These are phyloP conservation scores for Salvia sclarea DNA, from an alignment of 305 asterid genomes.

Conservation along the genomic window DNA sequence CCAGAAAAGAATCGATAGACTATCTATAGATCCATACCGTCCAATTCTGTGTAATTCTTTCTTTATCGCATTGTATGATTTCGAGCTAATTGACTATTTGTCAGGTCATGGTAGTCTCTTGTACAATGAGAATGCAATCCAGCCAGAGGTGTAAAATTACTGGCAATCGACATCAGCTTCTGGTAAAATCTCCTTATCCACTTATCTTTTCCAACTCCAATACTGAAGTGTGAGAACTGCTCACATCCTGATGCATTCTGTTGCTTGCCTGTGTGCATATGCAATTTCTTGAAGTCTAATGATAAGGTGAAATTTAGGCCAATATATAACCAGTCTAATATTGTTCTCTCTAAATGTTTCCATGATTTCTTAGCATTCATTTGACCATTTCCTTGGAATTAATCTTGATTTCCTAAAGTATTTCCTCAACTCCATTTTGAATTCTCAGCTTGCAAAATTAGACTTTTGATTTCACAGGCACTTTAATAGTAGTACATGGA, in stretches of 20 bases:
- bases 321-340: too few relatives aligned
- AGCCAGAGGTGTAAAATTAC: neutral
- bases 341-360: too few relatives aligned
- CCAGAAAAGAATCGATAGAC: neutral
- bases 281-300: too few relatives aligned
- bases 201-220: neutral
- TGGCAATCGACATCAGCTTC: neutral
- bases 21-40: neutral
- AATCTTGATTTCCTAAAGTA: too few relatives aligned
- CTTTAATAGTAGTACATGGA: too few relatives aligned
- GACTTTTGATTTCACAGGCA: too few relatives aligned
- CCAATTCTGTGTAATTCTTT: neutral
- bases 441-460: too few relatives aligned
- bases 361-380: too few relatives aligned
- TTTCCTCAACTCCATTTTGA: too few relatives aligned
- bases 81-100: neutral
- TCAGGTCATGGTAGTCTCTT: neutral
- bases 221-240: neutral
- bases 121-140: neutral
- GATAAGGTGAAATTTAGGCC: too few relatives aligned
- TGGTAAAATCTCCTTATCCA: neutral
- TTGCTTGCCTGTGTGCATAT: neutral
- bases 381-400: too few relatives aligned
- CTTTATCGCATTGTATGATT: neutral
- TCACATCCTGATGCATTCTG: neutral